Conservation (phyloP, 768 basidiomycete genomes). For the Boletus rubroflammeus region DNA sequence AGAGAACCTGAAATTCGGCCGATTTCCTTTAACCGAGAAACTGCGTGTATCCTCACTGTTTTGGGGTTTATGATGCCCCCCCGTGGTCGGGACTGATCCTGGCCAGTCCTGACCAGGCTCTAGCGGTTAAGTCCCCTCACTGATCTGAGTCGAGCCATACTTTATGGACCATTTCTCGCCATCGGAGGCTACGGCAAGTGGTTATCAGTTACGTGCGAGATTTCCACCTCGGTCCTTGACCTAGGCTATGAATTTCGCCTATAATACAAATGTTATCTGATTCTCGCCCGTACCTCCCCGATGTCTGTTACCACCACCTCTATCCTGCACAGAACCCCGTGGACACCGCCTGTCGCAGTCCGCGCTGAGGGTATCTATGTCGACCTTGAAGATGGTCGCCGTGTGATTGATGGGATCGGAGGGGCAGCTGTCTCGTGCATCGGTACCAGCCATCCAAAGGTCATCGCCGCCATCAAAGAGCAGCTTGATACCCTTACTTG, state of each 20-base stretch:
- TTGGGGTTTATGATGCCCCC: neutral
- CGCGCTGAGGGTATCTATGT: slow-evolving; percentile 68
- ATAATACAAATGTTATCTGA: neutral
- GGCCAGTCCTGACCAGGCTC: neutral
- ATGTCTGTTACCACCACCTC: slow-evolving; percentile 25
- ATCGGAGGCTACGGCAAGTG: no score
- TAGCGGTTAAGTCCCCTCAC: neutral
- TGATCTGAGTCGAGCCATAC: neutral
- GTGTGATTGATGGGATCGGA: slow-evolving; percentile 75
- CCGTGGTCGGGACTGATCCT: neutral
- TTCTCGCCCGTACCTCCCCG: neutral
- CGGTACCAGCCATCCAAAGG: slow-evolving; percentile 69
- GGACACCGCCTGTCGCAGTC: slow-evolving; percentile 67
- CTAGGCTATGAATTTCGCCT: neutral
- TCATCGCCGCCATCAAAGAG: slow-evolving; percentile 71
- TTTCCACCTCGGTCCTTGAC: neutral
- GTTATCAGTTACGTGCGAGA: neutral
- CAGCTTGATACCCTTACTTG: slow-evolving; percentile 78
- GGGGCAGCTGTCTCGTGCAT: slow-evolving; percentile 83
- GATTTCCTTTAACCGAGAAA: neutral
- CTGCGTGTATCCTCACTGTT: neutral
- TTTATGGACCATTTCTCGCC: neutral
- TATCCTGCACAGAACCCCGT: slow-evolving; percentile 70
- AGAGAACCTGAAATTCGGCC: neutral
- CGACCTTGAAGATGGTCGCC: slow-evolving; percentile 63